Conservation (phyloP, 2,329 filamentous ascomycete species). For the Tothia fuscella region DNA sequence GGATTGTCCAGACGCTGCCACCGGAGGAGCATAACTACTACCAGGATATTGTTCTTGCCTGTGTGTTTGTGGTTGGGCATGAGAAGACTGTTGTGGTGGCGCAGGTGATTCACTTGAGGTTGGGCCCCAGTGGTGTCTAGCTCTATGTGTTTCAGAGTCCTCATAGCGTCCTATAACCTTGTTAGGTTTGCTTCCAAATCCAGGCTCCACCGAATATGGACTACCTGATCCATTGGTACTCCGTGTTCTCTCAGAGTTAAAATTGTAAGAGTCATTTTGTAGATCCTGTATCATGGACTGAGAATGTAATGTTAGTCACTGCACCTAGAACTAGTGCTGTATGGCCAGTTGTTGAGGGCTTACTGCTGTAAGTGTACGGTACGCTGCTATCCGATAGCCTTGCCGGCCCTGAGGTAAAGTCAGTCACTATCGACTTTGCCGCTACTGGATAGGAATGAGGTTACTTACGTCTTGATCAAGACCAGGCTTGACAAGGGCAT, state of each 20-base stretch:
- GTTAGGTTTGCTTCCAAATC: slow-evolving; percentile 32
- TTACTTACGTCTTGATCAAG: slow-evolving; percentile 31
- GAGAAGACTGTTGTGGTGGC: slow-evolving; percentile 17
- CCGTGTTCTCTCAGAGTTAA: slow-evolving; percentile 25
- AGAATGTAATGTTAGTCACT: slow-evolving; percentile 1
- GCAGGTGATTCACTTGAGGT: slow-evolving; percentile 7
- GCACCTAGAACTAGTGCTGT: not conserved
- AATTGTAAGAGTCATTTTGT: slow-evolving; percentile 36
- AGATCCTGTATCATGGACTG: slow-evolving; percentile 40
- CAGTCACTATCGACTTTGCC: slow-evolving; percentile 7
- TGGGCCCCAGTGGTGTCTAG: slow-evolving; percentile 30
- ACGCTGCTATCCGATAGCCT: slow-evolving; percentile 40
- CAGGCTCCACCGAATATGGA: slow-evolving; percentile 24
- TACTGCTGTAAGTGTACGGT: slow-evolving; percentile 38
- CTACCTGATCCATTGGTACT: too few species aligned
- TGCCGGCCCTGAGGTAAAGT: slow-evolving; percentile 24
- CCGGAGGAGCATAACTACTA: not conserved
- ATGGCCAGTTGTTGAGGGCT: slow-evolving; percentile 13
- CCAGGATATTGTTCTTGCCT: not conserved
- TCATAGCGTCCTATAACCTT: slow-evolving; percentile 32
- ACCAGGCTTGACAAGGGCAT: slow-evolving; percentile 38
- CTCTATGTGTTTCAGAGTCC: slow-evolving; percentile 31
- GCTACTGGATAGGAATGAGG: slow-evolving; percentile 12
- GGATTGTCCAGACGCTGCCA: not conserved
- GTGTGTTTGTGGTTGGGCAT: not conserved